Conservation (phyloP, 1,284 basidiomycete genomes). For the Rhodotorula glutinis region DNA sequence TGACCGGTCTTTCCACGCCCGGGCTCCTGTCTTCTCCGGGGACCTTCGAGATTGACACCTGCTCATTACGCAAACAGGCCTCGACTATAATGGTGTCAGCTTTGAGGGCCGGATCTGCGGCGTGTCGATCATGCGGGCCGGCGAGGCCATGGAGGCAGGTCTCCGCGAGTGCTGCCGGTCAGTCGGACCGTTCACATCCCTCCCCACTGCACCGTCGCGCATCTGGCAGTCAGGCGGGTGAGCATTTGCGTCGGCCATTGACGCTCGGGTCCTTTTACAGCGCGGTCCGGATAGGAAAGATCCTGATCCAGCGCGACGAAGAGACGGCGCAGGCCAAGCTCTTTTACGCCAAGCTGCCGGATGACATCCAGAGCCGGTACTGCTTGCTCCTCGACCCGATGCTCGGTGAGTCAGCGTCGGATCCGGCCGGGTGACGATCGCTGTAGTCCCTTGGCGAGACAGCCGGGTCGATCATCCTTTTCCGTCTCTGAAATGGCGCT, state of each 20-base stretch:
- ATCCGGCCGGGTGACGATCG: too few relatives aligned
- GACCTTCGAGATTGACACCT: too few relatives aligned
- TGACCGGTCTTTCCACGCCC: background rate
- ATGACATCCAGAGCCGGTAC: constrained; percentile 86
- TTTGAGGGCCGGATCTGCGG: constrained; percentile 80
- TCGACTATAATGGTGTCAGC: constrained; percentile 77
- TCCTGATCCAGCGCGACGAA: constrained; percentile 93
- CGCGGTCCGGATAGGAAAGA: constrained; percentile 79
- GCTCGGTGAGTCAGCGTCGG: constrained; percentile 63
- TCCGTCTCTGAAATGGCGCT: too few relatives aligned
- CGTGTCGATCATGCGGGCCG: constrained; percentile 74
- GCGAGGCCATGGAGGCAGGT: constrained; percentile 58
- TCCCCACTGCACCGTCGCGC: background rate
- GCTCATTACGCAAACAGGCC: constrained; percentile 54
- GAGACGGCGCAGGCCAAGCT: constrained; percentile 85
- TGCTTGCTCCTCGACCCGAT: constrained; percentile 95
- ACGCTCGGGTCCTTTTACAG: constrained; percentile 16
- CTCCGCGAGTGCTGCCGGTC: constrained; percentile 79
- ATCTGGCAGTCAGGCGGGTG: background rate
- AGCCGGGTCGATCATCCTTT: too few relatives aligned
- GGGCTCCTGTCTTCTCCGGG: too few relatives aligned
- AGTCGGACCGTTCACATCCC: constrained; percentile 8
- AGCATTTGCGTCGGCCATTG: background rate
- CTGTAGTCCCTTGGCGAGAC: too few relatives aligned
- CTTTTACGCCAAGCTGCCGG: constrained; percentile 72